phyloP scores from a whole-genome alignment of 2,329 filamentous ascomycete genomes.

The Neocucurbitaria cava region DNA sequence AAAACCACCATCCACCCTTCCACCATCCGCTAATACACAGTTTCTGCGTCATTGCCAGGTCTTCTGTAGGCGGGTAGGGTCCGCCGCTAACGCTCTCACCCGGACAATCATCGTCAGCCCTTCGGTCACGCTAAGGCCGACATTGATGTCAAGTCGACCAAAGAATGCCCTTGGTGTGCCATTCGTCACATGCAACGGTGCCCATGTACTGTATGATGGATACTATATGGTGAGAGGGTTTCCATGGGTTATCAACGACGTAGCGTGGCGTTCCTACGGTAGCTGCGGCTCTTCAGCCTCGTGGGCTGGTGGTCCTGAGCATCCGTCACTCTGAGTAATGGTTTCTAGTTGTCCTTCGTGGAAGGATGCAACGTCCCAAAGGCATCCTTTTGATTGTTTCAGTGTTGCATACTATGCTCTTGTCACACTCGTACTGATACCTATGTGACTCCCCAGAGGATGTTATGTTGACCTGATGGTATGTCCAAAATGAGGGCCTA shows the following conservation, averaged over 20 bases:
- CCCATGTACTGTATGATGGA: too few species aligned
- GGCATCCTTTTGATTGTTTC: too few species aligned
- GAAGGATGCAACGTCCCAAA: not conserved
- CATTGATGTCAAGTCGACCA: not conserved
- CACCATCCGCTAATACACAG: too few species aligned
- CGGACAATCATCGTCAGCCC: not conserved
- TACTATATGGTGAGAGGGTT: too few species aligned
- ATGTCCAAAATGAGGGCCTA: too few species aligned
- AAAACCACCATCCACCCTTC: not conserved
- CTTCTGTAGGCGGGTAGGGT: not conserved
- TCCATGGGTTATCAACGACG: not conserved
- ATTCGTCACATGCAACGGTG: not conserved
- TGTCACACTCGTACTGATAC: too few species aligned
- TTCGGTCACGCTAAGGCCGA: not conserved
- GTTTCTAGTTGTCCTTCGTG: not conserved
- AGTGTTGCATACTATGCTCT: too few species aligned
- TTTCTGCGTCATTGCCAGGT: not conserved
- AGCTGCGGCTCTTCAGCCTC: not conserved
- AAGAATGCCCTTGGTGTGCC: not conserved
- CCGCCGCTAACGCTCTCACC: not conserved
- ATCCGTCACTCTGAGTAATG: not conserved
- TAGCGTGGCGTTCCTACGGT: not conserved
- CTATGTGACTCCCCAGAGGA: too few species aligned
- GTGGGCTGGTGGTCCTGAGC: not conserved
- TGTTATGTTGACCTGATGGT: too few species aligned